Evolutionary conservation across 257 asterid species (phyloP), one percentile per base, ranked within the genome.

Genomic region (Prunella vulgaris): DNA sequence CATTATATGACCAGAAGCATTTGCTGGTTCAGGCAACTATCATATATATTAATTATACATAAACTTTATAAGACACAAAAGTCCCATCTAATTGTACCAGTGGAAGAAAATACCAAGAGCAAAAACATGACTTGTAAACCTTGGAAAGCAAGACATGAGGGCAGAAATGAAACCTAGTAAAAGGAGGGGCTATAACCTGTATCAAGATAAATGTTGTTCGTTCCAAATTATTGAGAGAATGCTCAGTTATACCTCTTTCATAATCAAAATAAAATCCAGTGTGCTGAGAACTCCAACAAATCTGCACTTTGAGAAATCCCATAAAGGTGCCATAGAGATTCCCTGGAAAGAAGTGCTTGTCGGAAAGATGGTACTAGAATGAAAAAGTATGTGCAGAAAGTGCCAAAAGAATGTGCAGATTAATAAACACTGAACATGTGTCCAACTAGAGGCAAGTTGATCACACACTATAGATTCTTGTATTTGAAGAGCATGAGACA

Each of bases 261-360:
- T 83, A 62, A 93, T 93, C 74, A 90, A 82, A 78, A 93, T 93
- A 76, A 93, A 93, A 85, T 93, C 97, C 76, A 86, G 70, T 14
- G 96, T 89, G 60, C 95, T 93, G 49, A 93, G 93, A 73, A 90
- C 87, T 80, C 98, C 98, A 59, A 84, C 91, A 79, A 90, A 93
- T 72, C 75, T 82, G 49, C 89, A 90, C 80, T 83, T 88, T 27
- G 86, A 75, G 79, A 83, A 93, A 84, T 88, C 89, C 96, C 97
- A 93, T 24, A 93, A 82, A 25, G 96, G 96, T 9, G 98, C 97
- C 73, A 80, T 78, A 54, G 93, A 85, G 78, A 85, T 80, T 59
- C 95, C 97, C 96, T 93, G 87, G 53, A 84, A 84, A 78, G n/a
- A 82, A 24, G 20, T 37, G 46, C 28, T 15, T 64, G 65, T 60